Base-by-base conservation (phyloP, 768 basidiomycete species). In the Rickenella mellea region DNA sequence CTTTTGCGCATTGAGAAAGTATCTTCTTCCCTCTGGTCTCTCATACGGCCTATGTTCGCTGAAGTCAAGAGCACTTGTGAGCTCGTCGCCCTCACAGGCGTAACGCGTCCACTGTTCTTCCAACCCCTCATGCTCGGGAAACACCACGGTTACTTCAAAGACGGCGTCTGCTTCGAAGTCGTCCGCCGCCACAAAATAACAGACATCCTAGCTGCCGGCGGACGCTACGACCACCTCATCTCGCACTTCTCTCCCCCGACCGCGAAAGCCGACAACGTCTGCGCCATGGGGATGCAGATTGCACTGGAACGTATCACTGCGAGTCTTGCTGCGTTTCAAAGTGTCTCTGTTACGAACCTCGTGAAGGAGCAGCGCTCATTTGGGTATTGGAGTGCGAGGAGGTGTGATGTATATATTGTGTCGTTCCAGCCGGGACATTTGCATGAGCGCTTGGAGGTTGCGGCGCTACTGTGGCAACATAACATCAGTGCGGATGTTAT, bases 371-470 rank as follows among this genome's bases (percentile, higher is more conserved):
- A 80, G 46, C 75, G 78, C 9, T 88, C 89, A 0, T 91, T 88
- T 47, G 88, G 89, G 0, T 85, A 78, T 54, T 91, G 85, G 86
- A 85, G 84, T 58, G 88, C 88, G n/a, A 72, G 87, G 12, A 69
- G 86, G 28, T 90, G 89, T 50, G 88, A 91, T 48, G 88, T 91
- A 9, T 91, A 90, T 48, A 70, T 91, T 10, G 76, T 88, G 21
- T 85, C 85, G 0, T 85, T 80, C 46, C 78, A 84, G 47, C 66
- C 76, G 6, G 87, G 88, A 8, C 71, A 79, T 52, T 63, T 91
- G 27, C 75, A 79, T 47, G 88, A 89, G 40, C 71, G 88, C 31
- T 69, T 91, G 14, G 84, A 90, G 51, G 73, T 88, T 2, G 83
- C 78, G 10, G 66, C 84, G 0, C 73, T 80, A 39, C 63, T 91